phyloP scores from a whole-genome alignment of 225 moss, liverwort and hornwort genomes.

The Lunularia cruciata region DNA sequence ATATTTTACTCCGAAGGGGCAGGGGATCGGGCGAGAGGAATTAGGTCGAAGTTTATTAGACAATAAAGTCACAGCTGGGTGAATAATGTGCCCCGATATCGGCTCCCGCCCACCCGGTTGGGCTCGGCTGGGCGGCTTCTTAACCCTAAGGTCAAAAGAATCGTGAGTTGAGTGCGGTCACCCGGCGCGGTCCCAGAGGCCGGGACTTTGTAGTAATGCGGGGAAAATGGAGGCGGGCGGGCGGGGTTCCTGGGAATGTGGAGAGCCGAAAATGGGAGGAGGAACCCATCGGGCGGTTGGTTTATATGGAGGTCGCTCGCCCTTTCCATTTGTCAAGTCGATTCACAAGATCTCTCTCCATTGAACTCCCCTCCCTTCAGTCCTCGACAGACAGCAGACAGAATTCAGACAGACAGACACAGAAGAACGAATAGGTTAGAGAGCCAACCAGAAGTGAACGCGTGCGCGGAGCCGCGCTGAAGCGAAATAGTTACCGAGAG shows the following conservation, averaged over 20 bases:
- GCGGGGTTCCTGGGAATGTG: background rate
- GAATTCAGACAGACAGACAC: background rate
- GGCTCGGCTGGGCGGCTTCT: too few species aligned
- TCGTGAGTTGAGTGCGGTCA: constrained; percentile 12
- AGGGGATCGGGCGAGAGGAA: too few species aligned
- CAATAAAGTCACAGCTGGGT: too few species aligned
- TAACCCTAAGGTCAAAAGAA: constrained; percentile 7
- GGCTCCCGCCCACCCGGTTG: too few species aligned
- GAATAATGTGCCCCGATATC: too few species aligned
- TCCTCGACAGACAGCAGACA: background rate
- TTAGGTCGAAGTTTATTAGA: too few species aligned
- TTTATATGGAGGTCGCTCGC: background rate
- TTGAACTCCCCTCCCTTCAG: background rate
- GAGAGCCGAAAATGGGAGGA: background rate
- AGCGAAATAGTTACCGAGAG: constrained; percentile 7
- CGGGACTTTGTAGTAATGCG: background rate
- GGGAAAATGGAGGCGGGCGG: too few species aligned
- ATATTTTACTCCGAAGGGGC: too few species aligned
- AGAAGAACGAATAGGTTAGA: constrained; percentile 4
- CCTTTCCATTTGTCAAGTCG: constrained; percentile 11
- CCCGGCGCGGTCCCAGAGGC: background rate
- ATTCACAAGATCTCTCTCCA: constrained; percentile 11
- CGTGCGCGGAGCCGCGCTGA: constrained; percentile 6
- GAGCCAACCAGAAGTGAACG: background rate
- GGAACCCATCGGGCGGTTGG: background rate